Percentiles rank a stretch among this genome's conserved stretches.
Evolutionary conservation across 345 rosid species (phyloP).

Genomic region (Arabis hirsuta): DNA sequence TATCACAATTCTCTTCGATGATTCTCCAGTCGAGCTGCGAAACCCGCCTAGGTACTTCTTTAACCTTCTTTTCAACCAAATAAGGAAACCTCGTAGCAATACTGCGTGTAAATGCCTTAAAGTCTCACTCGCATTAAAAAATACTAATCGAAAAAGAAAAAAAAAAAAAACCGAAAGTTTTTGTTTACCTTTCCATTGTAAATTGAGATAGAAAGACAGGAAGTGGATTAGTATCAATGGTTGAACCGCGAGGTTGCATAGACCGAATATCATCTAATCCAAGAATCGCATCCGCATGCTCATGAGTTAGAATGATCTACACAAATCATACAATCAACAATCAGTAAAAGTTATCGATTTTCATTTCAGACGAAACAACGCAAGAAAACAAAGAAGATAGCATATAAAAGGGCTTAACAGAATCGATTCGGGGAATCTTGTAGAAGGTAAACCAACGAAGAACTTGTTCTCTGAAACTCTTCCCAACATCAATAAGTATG

Average conservation of each 20-base stretch:
- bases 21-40: slow-evolving; percentile 83
- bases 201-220: slow-evolving; percentile 63
- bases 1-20: slow-evolving; percentile 73
- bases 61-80: slow-evolving; percentile 73
- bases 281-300: slow-evolving; percentile 96
- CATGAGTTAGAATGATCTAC: slow-evolving; percentile 97
- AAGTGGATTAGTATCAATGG: slow-evolving; percentile 74
- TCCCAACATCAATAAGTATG: slow-evolving; percentile 88
- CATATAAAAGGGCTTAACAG: slow-evolving; percentile 55
- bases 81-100: slow-evolving; percentile 74
- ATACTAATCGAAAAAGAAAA: neutral
- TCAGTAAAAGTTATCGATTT: neutral
- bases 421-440: slow-evolving; percentile 78
- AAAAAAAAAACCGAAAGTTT: neutral
- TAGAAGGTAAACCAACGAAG: slow-evolving; percentile 93
- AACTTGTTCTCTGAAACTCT: slow-evolving; percentile 94
- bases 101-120: slow-evolving; percentile 44
- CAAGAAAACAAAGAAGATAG: slow-evolving; percentile 6
- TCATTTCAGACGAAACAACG: neutral
- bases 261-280: slow-evolving; percentile 92
- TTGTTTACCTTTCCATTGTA: slow-evolving; percentile 77
- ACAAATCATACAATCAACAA: slow-evolving; percentile 12
- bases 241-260: slow-evolving; percentile 74
- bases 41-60: slow-evolving; percentile 84
- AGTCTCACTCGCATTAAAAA: slow-evolving; percentile 15